Base-by-base conservation (phyloP, 2,329 filamentous ascomycete species). In the Colletotrichum spinosum region DNA sequence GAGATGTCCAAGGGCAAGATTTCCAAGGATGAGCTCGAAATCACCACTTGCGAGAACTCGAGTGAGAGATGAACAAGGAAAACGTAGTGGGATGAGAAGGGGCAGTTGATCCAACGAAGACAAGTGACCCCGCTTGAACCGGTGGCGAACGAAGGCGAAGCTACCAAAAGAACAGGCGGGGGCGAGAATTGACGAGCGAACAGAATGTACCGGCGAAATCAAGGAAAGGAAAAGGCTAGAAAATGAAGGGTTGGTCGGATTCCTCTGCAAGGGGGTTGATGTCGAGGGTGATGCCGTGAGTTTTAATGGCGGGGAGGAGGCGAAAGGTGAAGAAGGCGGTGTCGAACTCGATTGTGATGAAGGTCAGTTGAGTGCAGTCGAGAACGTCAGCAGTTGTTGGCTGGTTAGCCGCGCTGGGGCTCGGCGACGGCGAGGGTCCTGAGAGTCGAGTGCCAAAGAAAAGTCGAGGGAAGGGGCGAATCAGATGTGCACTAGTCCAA, bases 341-440 rank as follows among this genome's bases (percentile, higher is more conserved):
- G 37, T 45, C 8, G 33, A 34, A 6, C 10, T 39, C 41, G 38
- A 50, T 37, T 35, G 42, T 44, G 35, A 46, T 50, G 33, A 42
- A 42, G 38, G 58, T 56, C 52, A 42, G 33, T 6, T 25, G 25
- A 5, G 25, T 25, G 25, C 53, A 65, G 49, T 65, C 56, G 41
- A 62, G 57, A 65, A 62, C 62, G 62, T 65, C 58, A 62, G 58
- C 62, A 49, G 37, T 49, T 48, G 17, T 35, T 55, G 39, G 52
- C 34, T 44, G 37, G 33, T 10, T 60, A 60, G 50, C 42, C 50
- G 55, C 46, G 44, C 45, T 65, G 62, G 56, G 62, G 58, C 62
- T 62, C 52, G 25, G 25, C 25, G 25, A 25, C 25, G 25, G 25
- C 25, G 25, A 25, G 25, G 25, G 25, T 5, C 25, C 25, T 25